Base-by-base conservation (phyloP, 805 yeast genomes). In the Komagataella mondaviorum region DNA sequence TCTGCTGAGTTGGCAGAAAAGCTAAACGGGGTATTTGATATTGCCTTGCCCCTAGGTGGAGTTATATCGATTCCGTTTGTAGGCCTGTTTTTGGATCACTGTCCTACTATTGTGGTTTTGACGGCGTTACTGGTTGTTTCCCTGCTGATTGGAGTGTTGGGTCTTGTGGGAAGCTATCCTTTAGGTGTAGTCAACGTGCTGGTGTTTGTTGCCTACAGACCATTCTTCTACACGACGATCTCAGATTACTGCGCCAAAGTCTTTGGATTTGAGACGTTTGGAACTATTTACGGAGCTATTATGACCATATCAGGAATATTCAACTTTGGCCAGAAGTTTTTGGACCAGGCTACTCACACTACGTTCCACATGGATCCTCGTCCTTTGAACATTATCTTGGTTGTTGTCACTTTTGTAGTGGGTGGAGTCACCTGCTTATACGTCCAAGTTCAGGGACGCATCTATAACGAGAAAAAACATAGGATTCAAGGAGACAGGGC, bases 211-310 rank as follows among this genome's bases (percentile, higher is more conserved):
- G 70, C 68, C 44, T 77, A 73, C 65, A 69, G 98, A 64, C 96
- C 98, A 8, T 86, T 90, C 61, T 89, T 86, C 62, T 91, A 90
- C 66, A 90, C 98, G 1, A 87, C 95, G 1, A 88, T 89, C 6
- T 85, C 96, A 1, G 97, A 91, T 65, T 88, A 83, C 64, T 78
- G 89, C 60, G 95, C 96, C 24, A 90, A 90, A 63, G 91, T 90
- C 36, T 90, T 91, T 69, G 98, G 98, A 0, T 89, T 85, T 65
- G 83, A 80, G 51, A 88, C 95, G 1, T 90, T 91, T 67, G 97
- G 97, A 44, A 85, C 89, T 1, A 72, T 78, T 24, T 78, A 78
- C 57, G 82, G 82, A n/a, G 63, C 77, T 17, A 74, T 77, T 36
- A 75, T 77, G 64, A 72, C 79, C 47, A 64, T 74, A 22, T 71